phyloP scores from a whole-genome alignment of 179 eudicot species.

The Silene coronaria region DNA sequence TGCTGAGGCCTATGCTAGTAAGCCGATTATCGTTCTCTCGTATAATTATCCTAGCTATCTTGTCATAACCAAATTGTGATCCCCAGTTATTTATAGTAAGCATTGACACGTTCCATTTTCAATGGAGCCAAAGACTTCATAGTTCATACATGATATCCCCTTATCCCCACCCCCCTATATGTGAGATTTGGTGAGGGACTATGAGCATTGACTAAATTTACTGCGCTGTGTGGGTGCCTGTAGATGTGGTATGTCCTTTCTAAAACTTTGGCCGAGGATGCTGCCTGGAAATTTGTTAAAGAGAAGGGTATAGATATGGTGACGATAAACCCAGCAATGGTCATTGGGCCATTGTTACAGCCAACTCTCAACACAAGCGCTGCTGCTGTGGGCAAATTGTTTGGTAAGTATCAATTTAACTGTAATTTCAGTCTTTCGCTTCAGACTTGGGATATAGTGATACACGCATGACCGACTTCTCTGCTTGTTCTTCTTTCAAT shows the following conservation, averaged over 20 bases:
- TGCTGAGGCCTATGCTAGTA: neutral
- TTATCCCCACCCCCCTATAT: too few species aligned
- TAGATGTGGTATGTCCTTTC: conserved; percentile 56
- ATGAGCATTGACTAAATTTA: neutral
- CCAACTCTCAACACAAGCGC: conserved; percentile 60
- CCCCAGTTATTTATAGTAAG: neutral
- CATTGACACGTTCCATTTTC: neutral
- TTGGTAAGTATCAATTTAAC: conserved; percentile 5
- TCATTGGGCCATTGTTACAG: conserved; percentile 56
- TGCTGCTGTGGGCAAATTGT: conserved; percentile 36
- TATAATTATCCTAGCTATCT: neutral
- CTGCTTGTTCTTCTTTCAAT: neutral
- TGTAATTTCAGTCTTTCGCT: neutral
- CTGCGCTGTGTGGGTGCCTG: neutral
- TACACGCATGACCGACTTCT: neutral
- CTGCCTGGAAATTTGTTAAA: conserved; percentile 58
- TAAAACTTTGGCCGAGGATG: conserved; percentile 57
- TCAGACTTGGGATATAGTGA: neutral
- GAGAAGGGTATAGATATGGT: conserved; percentile 60
- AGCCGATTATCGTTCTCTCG: too few species aligned
- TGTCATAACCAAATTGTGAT: neutral
- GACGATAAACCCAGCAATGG: conserved; percentile 53
- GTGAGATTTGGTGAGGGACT: too few species aligned
- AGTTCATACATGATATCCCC: too few species aligned
- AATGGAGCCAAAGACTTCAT: neutral